Conservation (phyloP, 1,284 basidiomycete genomes). For the Vanrija sp. region DNA sequence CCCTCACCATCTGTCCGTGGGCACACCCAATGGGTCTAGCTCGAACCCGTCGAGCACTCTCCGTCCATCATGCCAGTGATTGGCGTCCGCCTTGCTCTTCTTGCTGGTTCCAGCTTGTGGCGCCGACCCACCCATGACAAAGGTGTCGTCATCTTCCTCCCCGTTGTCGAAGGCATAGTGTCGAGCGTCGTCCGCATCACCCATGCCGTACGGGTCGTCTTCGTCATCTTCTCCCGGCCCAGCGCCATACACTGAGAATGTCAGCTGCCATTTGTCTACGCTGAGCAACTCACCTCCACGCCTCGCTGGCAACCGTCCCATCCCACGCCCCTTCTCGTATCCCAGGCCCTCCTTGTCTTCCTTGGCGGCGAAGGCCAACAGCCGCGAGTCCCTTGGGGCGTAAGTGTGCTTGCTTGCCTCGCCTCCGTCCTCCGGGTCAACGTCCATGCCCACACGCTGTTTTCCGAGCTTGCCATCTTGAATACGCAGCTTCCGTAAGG, state of each 20-base stretch:
- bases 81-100: slow-evolving; percentile 1
- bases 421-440: slow-evolving; percentile 52
- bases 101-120: not conserved
- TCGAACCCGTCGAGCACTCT: slow-evolving; percentile 71
- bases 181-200: slow-evolving; percentile 14
- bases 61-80: slow-evolving; percentile 67
- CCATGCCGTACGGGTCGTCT: slow-evolving; percentile 70
- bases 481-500: slow-evolving; percentile 65
- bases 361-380: slow-evolving; percentile 64
- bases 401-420: slow-evolving; percentile 82
- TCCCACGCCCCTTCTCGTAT: slow-evolving; percentile 62
- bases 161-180: slow-evolving; percentile 65
- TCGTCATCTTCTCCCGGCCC: slow-evolving; percentile 81
- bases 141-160: slow-evolving; percentile 61
- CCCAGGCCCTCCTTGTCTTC: slow-evolving; percentile 76
- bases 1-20: slow-evolving; percentile 68
- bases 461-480: slow-evolving; percentile 59
- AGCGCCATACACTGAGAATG: slow-evolving; percentile 30
- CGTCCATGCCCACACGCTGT: slow-evolving; percentile 38
- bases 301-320: slow-evolving; percentile 49
- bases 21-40: slow-evolving; percentile 63
- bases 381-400: slow-evolving; percentile 72
- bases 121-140: slow-evolving; percentile 32
- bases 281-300: slow-evolving; percentile 18
- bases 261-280: not conserved